phyloP scores from a whole-genome alignment of 192 early-diverging fungal species.

The Phlyctochytrium bullatum region DNA sequence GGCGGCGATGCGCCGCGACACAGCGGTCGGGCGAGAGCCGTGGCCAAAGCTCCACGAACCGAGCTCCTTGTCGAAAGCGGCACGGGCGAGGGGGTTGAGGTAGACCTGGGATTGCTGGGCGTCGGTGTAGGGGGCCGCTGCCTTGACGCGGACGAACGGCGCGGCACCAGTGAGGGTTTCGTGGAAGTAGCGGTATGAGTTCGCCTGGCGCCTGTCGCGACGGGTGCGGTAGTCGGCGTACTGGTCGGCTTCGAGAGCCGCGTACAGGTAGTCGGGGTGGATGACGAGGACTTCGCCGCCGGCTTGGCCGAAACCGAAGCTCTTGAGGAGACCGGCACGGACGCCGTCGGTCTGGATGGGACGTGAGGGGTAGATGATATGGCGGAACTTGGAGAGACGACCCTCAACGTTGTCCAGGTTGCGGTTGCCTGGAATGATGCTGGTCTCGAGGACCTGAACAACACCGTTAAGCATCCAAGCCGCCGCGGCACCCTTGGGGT shows the following conservation, averaged over 20 bases:
- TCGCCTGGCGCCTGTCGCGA: conserved; percentile 68
- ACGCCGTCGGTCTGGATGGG: conserved; percentile 87
- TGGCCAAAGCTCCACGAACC: conserved; percentile 68
- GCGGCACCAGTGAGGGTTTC: conserved; percentile 78
- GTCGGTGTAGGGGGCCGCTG: conserved; percentile 78
- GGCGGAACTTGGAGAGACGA: conserved; percentile 70
- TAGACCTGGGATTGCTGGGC: conserved; percentile 78
- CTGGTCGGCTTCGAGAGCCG: conserved; percentile 64
- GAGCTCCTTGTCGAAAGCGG: conserved; percentile 69
- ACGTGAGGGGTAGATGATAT: conserved; percentile 78
- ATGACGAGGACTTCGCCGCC: conserved; percentile 85
- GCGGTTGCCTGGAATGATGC: conserved; percentile 89
- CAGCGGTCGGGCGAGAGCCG: not conserved
- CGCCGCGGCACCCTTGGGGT: conserved; percentile 95
- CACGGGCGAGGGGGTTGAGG: conserved; percentile 83
- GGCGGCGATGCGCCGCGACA: conserved; percentile 5
- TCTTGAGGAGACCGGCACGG: conserved; percentile 88
- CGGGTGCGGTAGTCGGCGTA: conserved; percentile 70
- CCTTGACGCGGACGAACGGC: conserved; percentile 86
- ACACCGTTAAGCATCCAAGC: conserved; percentile 97
- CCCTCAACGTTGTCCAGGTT: conserved; percentile 84
- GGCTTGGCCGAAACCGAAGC: conserved; percentile 94
- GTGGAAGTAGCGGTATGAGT: conserved; percentile 87
- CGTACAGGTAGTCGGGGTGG: conserved; percentile 84
- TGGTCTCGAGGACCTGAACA: conserved; percentile 78